A percentile compares a stretch with the other conserved stretches of the same genome.
Conservation (phyloP, 495 filamentous ascomycete genomes). For the Polyplosphaeria fusca region DNA sequence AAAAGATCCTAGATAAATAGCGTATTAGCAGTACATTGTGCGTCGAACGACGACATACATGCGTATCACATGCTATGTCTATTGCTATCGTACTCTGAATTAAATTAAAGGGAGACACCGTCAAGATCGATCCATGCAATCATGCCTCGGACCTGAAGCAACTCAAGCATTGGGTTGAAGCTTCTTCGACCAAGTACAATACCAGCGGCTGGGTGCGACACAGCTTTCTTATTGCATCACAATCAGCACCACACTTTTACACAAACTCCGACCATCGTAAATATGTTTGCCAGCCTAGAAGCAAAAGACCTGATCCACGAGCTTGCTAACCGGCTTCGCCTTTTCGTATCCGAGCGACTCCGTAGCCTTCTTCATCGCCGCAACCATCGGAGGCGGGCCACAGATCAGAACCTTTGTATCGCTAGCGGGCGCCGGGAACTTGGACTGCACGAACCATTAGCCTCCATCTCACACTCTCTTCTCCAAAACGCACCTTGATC, state of each 20-base stretch:
- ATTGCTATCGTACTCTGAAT: too few species aligned
- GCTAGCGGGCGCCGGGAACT: slow-evolving; percentile 72
- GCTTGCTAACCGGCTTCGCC: slow-evolving; percentile 89
- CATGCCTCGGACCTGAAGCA: too few species aligned
- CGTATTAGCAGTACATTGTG: too few species aligned
- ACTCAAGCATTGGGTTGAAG: too few species aligned
- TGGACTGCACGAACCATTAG: slow-evolving; percentile 52
- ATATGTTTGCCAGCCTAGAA: slow-evolving; percentile 58
- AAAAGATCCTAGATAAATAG: too few species aligned
- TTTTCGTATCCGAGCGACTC: slow-evolving; percentile 86
- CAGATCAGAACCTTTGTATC: slow-evolving; percentile 97
- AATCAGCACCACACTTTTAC: background rate
- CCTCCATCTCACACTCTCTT: background rate
- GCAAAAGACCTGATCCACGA: slow-evolving; percentile 96
- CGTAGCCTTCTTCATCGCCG: slow-evolving; percentile 93
- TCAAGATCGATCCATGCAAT: too few species aligned
- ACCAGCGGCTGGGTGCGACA: too few species aligned
- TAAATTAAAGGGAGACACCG: too few species aligned
- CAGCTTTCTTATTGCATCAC: too few species aligned
- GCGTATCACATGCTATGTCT: too few species aligned
- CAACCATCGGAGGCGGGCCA: slow-evolving; percentile 94
- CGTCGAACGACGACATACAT: too few species aligned
- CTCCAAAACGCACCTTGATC: slow-evolving; percentile 67
- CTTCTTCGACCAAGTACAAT: too few species aligned
- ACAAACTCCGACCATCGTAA: background rate